phyloP scores from a whole-genome alignment of 2,329 filamentous ascomycete genomes.

The Fusarium guadeloupense region DNA sequence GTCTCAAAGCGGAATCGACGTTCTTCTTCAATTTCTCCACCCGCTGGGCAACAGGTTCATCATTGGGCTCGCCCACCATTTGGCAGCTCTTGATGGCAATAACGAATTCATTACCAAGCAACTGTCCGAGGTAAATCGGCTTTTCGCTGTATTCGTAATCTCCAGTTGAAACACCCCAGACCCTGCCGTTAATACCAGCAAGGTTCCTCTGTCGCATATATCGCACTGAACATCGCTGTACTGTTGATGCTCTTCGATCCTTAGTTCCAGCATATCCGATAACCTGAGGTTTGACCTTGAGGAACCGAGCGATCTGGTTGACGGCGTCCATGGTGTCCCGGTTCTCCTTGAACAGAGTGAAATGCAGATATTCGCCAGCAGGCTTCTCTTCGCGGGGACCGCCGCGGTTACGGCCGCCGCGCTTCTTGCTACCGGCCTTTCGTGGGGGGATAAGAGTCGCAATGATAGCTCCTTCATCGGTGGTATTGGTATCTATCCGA shows the following conservation, averaged over 20 bases:
- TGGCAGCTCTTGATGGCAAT: slow-evolving; percentile 89
- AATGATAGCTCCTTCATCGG: slow-evolving; percentile 66
- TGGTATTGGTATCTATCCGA: slow-evolving; percentile 78
- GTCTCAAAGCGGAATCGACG: slow-evolving; percentile 68
- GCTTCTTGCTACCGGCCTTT: slow-evolving; percentile 44
- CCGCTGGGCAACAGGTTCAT: slow-evolving; percentile 41
- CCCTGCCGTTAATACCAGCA: slow-evolving; percentile 69
- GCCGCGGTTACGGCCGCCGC: slow-evolving; percentile 40
- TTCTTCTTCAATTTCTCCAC: slow-evolving; percentile 48
- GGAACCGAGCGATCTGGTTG: slow-evolving; percentile 75
- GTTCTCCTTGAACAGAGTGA: slow-evolving; percentile 95
- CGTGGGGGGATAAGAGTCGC: slow-evolving; percentile 69
- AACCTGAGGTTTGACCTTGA: slow-evolving; percentile 78
- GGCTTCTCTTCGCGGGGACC: slow-evolving; percentile 46
- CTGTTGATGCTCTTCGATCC: slow-evolving; percentile 86
- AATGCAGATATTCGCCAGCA: slow-evolving; percentile 82
- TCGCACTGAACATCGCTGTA: slow-evolving; percentile 78
- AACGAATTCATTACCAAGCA: slow-evolving; percentile 89
- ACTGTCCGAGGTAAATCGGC: slow-evolving; percentile 81
- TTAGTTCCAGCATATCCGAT: slow-evolving; percentile 87
- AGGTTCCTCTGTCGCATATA: slow-evolving; percentile 66
- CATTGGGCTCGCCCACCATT: slow-evolving; percentile 57
- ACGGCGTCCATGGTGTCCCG: slow-evolving; percentile 95
- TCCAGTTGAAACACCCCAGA: slow-evolving; percentile 73
- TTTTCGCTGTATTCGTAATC: slow-evolving; percentile 81